Percentiles rank a stretch among this genome's conserved stretches.
Evolutionary conservation across 2,329 filamentous ascomycete genomes (phyloP).

Genomic region (Clonostachys byssicola): DNA sequence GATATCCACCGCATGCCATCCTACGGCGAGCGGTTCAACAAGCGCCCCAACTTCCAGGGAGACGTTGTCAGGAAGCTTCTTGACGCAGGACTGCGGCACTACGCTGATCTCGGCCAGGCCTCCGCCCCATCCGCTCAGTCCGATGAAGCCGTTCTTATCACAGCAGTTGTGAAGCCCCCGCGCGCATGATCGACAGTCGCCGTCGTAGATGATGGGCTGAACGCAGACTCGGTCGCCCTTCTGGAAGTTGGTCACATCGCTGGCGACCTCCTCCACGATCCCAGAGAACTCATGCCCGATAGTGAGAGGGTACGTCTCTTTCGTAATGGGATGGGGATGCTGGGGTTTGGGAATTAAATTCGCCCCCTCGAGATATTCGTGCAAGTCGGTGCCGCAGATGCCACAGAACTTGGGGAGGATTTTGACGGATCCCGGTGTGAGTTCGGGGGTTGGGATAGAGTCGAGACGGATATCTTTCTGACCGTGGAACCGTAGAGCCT

Average conservation of each 20-base stretch:
- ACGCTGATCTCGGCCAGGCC: conserved; percentile 51
- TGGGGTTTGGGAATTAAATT: conserved; percentile 33
- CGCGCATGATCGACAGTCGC: conserved; percentile 49
- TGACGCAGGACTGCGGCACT: conserved; percentile 40
- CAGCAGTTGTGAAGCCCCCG: conserved; percentile 53
- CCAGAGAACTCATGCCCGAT: conserved; percentile 65
- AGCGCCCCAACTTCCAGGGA: conserved; percentile 45
- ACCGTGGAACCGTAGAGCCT: conserved; percentile 49
- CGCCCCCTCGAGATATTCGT: conserved; percentile 22
- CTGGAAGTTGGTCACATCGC: conserved; percentile 37
- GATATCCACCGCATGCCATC: conserved; percentile 37
- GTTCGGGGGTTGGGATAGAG: conserved; percentile 38
- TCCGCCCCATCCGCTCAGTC: conserved; percentile 38
- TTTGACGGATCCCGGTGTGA: conserved; percentile 44
- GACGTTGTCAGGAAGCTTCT: conserved; percentile 45
- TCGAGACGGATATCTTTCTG: conserved; percentile 51
- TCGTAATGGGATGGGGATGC: conserved; percentile 52
- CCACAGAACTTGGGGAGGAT: conserved; percentile 33
- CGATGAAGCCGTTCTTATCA: conserved; percentile 30
- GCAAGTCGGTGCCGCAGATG: conserved; percentile 39
- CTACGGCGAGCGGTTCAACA: conserved; percentile 47
- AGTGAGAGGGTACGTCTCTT: conserved; percentile 51
- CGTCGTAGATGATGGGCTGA: conserved; percentile 56
- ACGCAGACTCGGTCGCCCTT: conserved; percentile 56
- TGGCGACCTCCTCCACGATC: conserved; percentile 52